These are phyloP conservation scores for Marsdenia floribunda DNA, from an alignment of 257 asterid genomes.

Conservation along the genomic window DNA sequence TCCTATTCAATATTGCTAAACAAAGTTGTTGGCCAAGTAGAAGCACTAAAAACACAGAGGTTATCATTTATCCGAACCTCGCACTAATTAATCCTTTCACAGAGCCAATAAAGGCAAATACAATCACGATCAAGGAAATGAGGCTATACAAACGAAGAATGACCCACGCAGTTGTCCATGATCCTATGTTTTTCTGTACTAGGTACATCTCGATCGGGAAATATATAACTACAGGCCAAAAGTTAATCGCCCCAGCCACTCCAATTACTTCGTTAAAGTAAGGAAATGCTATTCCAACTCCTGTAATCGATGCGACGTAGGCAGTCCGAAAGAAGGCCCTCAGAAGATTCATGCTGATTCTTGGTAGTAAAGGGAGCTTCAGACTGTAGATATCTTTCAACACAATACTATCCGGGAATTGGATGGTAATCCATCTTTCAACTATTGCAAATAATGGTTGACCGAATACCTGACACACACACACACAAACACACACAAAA, in stretches of 20 bases:
- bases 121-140: constrained; percentile 39
- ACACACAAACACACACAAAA: no score
- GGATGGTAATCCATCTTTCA: constrained; percentile 38
- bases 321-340: constrained; percentile 51
- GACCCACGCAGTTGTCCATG: constrained; percentile 39
- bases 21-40: no score
- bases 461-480: constrained; percentile 42
- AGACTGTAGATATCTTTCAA: constrained; percentile 24
- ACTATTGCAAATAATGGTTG: constrained; percentile 65
- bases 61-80: constrained; percentile 24
- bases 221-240: constrained; percentile 72
- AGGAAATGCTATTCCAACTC: constrained; percentile 55
- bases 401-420: constrained; percentile 40
- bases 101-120: constrained; percentile 75
- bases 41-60: not conserved
- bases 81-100: constrained; percentile 50
- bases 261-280: constrained; percentile 73
- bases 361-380: constrained; percentile 33
- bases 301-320: constrained; percentile 53
- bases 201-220: constrained; percentile 86
- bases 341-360: constrained; percentile 33
- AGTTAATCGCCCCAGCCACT: constrained; percentile 65
- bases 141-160: constrained; percentile 39
- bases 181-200: constrained; percentile 40
- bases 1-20: no score